Evolutionary conservation across 257 asterid species (phyloP).

Genomic region (Nyctanthes arbortristis): DNA sequence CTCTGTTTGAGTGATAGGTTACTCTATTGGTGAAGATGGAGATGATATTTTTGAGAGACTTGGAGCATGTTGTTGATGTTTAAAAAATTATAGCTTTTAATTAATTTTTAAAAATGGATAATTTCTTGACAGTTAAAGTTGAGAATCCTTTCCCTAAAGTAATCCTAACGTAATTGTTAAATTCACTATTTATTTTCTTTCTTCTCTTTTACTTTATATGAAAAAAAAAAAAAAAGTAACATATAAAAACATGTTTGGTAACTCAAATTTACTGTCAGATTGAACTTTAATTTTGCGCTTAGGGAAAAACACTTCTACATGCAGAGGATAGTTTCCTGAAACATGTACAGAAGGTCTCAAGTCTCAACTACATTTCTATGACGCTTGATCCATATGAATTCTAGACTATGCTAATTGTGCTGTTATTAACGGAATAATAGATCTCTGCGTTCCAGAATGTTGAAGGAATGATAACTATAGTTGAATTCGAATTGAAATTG

Average conservation of each 20-base stretch:
- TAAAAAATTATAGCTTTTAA: background rate
- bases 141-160: background rate
- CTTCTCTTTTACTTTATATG: no score
- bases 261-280: background rate
- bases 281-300: background rate
- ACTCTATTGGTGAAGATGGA: background rate
- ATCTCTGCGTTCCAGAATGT: background rate
- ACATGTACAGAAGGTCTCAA: slow-evolving; percentile 7
- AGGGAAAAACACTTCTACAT: background rate
- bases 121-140: background rate
- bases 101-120: background rate
- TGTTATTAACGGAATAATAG: background rate
- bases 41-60: background rate
- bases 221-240: background rate
- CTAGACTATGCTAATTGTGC: background rate
- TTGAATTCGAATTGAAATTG: background rate
- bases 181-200: background rate
- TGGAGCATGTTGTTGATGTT: background rate
- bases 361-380: background rate
- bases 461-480: background rate
- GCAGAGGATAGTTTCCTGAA: background rate
- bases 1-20: no score
- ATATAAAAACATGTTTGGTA: background rate
- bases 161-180: background rate
- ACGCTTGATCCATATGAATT: background rate